phyloP scores from a whole-genome alignment of 2,329 filamentous ascomycete genomes.

The Trichoderma gracile region DNA sequence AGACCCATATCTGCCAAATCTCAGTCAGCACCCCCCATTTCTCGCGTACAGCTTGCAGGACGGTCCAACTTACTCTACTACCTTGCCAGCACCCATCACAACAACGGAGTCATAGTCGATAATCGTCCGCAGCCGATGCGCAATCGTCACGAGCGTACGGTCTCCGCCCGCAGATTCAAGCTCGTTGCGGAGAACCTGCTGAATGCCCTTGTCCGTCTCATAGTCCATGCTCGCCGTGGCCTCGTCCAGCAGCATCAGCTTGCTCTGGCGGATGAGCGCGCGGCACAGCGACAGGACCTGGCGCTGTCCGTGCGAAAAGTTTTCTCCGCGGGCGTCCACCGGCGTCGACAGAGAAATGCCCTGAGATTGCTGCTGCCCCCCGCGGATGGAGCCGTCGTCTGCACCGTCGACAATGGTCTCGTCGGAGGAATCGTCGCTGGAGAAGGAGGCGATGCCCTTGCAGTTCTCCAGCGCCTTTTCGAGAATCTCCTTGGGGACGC shows the following conservation, averaged over 20 bases:
- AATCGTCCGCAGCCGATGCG: constrained; percentile 59
- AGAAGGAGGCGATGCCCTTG: constrained; percentile 58
- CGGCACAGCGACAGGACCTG: constrained; percentile 60
- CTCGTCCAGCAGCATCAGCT: constrained; percentile 59
- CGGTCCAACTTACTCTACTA: constrained; percentile 52
- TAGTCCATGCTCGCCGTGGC: constrained; percentile 62
- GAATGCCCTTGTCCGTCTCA: constrained; percentile 57
- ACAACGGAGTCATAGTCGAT: constrained; percentile 61
- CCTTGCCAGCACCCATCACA: constrained; percentile 55
- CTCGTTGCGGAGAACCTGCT: constrained; percentile 53
- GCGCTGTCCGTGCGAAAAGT: constrained; percentile 59
- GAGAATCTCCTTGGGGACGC: constrained; percentile 55
- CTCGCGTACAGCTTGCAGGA: neutral
- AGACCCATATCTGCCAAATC: constrained; percentile 43
- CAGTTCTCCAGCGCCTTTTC: constrained; percentile 63
- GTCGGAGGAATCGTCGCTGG: constrained; percentile 42
- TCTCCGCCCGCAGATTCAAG: constrained; percentile 47
- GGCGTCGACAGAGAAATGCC: constrained; percentile 45
- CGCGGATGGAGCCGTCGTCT: constrained; percentile 27
- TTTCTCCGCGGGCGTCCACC: constrained; percentile 55
- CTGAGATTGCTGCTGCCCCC: constrained; percentile 28
- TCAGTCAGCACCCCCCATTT: neutral
- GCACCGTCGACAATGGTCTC: constrained; percentile 32
- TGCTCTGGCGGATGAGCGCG: constrained; percentile 56
- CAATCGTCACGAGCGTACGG: constrained; percentile 59